A percentile compares a stretch with the other conserved stretches of the same genome.
phyloP scores from a whole-genome alignment of 495 filamentous ascomycete genomes.

The Podospora anserina region DNA sequence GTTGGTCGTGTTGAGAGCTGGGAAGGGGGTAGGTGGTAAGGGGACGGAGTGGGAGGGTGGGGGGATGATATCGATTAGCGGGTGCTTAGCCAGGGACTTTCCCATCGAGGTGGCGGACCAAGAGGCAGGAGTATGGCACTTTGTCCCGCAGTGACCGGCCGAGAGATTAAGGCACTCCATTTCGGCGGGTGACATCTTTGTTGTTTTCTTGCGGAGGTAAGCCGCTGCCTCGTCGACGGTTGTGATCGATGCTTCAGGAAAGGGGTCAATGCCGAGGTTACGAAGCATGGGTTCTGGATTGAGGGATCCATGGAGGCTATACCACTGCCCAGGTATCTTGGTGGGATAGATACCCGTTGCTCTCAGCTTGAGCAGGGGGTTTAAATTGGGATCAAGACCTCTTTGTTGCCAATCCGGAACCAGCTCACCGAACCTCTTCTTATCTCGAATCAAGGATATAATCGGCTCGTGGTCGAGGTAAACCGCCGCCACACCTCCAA shows the following conservation, averaged over 20 bases:
- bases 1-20: constrained; percentile 10
- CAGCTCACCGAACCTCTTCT: constrained; percentile 10
- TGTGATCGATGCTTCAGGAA: constrained; percentile 11
- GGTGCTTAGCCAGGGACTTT: constrained; percentile 19
- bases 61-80: constrained; percentile 22
- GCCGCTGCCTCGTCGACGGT: constrained; percentile 24
- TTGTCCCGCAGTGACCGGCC: constrained; percentile 29
- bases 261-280: constrained; percentile 24
- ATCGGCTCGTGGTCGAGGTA: constrained; percentile 16
- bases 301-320: constrained; percentile 26
- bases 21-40: constrained; percentile 17
- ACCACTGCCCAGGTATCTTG: constrained; percentile 22
- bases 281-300: constrained; percentile 22
- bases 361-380: constrained; percentile 17
- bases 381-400: not conserved
- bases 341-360: constrained; percentile 29
- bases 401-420: constrained; percentile 23
- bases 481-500: constrained; percentile 17
- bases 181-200: constrained; percentile 19
- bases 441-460: not conserved
- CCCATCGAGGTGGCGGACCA: constrained; percentile 27
- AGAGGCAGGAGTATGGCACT: constrained; percentile 26
- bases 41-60: not conserved
- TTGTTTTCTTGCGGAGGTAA: constrained; percentile 17
- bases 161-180: constrained; percentile 27